Conservation (phyloP, 2,329 filamentous ascomycete species). For the Paecilomyces sp. region DNA sequence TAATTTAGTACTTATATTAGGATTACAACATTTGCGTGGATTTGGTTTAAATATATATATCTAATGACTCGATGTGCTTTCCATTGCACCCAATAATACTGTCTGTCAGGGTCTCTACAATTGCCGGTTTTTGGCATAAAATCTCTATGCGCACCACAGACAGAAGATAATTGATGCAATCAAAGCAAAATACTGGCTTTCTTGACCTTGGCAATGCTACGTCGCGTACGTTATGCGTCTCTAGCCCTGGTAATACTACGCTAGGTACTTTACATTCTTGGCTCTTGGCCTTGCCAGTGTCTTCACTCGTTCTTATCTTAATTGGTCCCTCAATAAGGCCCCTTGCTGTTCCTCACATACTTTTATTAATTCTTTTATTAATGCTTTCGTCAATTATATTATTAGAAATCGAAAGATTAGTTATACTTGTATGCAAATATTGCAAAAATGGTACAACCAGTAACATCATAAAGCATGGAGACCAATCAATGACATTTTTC, state of each 20-base stretch:
- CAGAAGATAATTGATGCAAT: background rate
- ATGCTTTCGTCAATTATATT: background rate
- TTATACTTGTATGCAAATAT: background rate
- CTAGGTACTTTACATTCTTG: no score
- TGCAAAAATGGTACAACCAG: background rate
- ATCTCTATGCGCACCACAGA: background rate
- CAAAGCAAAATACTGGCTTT: background rate
- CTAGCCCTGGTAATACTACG: no score
- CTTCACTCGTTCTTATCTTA: background rate
- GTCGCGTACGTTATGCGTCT: background rate
- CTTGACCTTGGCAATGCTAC: background rate
- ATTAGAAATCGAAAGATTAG: background rate
- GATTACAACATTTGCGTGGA: no score
- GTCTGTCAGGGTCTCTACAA: background rate
- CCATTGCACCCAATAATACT: background rate
- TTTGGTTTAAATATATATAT: background rate
- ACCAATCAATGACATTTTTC: no score
- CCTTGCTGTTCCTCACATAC: background rate
- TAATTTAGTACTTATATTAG: no score
- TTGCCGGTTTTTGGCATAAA: background rate
- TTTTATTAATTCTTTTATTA: background rate
- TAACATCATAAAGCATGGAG: background rate
- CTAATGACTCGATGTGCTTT: background rate
- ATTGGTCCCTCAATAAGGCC: background rate
- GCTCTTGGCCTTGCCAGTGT: no score